Conservation (phyloP, 768 basidiomycete genomes). For the button mushroom (Agaricus bisporus) region DNA sequence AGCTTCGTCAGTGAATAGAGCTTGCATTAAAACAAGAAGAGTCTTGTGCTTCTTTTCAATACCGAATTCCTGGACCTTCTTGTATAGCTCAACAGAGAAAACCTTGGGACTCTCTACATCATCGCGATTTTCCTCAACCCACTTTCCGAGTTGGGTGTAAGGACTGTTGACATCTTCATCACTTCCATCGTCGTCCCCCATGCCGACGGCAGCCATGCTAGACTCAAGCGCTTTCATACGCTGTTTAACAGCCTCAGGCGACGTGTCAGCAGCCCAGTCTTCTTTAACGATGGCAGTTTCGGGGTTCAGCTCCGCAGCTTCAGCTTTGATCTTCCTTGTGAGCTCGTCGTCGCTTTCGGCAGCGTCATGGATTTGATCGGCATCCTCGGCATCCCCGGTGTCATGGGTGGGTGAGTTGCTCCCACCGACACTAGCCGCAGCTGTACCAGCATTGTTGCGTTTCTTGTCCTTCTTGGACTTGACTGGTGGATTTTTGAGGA, state of each 20-base stretch:
- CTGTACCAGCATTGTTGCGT: conserved; percentile 44
- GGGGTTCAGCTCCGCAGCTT: conserved; percentile 69
- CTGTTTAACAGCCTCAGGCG: conserved; percentile 80
- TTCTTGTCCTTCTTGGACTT: conserved; percentile 71
- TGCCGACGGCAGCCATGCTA: conserved; percentile 46
- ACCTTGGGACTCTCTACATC: conserved; percentile 40
- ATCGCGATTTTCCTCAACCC: conserved; percentile 72
- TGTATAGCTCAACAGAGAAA: conserved; percentile 65
- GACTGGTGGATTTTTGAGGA: conserved; percentile 95
- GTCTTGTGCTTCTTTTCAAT: conserved; percentile 95
- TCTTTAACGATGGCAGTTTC: conserved; percentile 59
- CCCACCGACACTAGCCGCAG: conserved; percentile 39
- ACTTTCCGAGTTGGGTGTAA: conserved; percentile 74
- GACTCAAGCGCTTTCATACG: conserved; percentile 69
- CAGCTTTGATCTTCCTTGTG: conserved; percentile 86
- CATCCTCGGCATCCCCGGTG: conserved; percentile 27
- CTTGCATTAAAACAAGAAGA: conserved; percentile 75
- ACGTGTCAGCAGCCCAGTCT: conserved; percentile 92
- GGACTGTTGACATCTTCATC: conserved; percentile 86
- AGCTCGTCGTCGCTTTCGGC: conserved; percentile 85
- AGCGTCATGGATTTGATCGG: conserved; percentile 35
- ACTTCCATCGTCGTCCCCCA: conserved; percentile 84
- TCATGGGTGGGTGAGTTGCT: conserved; percentile 30
- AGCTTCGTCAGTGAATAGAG: conserved; percentile 74
- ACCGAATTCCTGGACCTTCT: conserved; percentile 86